Evolutionary conservation across 257 asterid species (phyloP).

Genomic region (Perilla frutescens): DNA sequence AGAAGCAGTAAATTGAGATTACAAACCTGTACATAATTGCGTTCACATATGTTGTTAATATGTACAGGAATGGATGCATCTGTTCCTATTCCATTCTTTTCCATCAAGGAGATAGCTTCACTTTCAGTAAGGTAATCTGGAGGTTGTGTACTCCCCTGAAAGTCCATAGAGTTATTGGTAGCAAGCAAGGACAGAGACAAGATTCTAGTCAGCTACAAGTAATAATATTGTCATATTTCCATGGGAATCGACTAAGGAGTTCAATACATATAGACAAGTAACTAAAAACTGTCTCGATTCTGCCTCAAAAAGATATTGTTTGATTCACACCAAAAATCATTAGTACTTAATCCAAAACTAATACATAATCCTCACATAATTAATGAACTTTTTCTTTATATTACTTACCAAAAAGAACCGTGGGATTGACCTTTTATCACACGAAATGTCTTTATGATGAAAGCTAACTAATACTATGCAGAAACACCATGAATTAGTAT

Average conservation of each 20-base stretch:
- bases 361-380: neutral
- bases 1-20: constrained; percentile 22
- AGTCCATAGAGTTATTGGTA: constrained; percentile 29
- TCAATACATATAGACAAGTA: constrained; percentile 5
- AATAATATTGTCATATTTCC: constrained; percentile 21
- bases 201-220: constrained; percentile 9
- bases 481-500: constrained; percentile 10
- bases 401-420: constrained; percentile 16
- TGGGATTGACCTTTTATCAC: constrained; percentile 9
- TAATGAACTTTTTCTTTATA: constrained; percentile 1
- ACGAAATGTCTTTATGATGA: constrained; percentile 7
- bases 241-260: constrained; percentile 19
- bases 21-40: constrained; percentile 91
- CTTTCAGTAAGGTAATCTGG: constrained; percentile 91
- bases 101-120: constrained; percentile 94
- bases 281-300: neutral
- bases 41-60: constrained; percentile 87
- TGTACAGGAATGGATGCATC: constrained; percentile 94
- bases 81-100: constrained; percentile 91
- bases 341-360: neutral
- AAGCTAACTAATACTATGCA: neutral
- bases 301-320: neutral
- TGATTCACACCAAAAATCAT: neutral
- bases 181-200: constrained; percentile 17
- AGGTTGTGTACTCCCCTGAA: constrained; percentile 80